Evolutionary conservation across 2,329 filamentous ascomycete species (phyloP).

Genomic region (Verticillium nubilum): DNA sequence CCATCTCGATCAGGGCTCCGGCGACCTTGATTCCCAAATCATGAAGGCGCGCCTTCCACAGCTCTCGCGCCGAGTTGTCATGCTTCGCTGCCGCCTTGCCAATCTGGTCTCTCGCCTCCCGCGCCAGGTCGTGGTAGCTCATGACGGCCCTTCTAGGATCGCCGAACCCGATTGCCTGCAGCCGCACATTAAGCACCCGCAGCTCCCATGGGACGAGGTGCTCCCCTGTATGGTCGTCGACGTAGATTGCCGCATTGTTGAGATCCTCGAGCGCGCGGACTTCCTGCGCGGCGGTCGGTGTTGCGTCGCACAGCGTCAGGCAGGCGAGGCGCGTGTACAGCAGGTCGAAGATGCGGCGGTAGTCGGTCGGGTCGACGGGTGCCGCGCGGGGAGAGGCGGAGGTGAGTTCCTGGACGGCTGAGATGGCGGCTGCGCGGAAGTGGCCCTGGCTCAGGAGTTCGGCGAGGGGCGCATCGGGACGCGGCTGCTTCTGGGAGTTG

Average conservation of each 20-base stretch:
- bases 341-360: slow-evolving; percentile 65
- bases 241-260: slow-evolving; percentile 49
- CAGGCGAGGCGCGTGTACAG: slow-evolving; percentile 79
- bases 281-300: slow-evolving; percentile 62
- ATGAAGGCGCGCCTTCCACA: slow-evolving; percentile 67
- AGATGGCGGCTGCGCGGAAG: slow-evolving; percentile 73
- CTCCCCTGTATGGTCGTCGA: slow-evolving; percentile 43
- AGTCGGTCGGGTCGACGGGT: slow-evolving; percentile 46
- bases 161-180: slow-evolving; percentile 81
- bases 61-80: slow-evolving; percentile 47
- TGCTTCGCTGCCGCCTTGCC: slow-evolving; percentile 35
- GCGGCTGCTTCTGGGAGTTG: slow-evolving; percentile 58
- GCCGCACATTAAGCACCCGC: slow-evolving; percentile 72
- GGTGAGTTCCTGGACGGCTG: slow-evolving; percentile 57
- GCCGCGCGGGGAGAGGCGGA: slow-evolving; percentile 33
- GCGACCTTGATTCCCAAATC: slow-evolving; percentile 69
- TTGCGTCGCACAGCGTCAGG: slow-evolving; percentile 72
- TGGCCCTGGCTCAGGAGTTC: slow-evolving; percentile 66
- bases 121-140: slow-evolving; percentile 81
- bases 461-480: slow-evolving; percentile 58
- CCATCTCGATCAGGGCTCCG: slow-evolving; percentile 74
- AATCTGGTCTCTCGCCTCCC: slow-evolving; percentile 65
- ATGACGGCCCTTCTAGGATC: slow-evolving; percentile 82
- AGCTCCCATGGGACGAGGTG: slow-evolving; percentile 85
- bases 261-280: slow-evolving; percentile 60